Conservation (phyloP, 2,329 filamentous ascomycete genomes). For the Paecilomyces dactylethromorphus region DNA sequence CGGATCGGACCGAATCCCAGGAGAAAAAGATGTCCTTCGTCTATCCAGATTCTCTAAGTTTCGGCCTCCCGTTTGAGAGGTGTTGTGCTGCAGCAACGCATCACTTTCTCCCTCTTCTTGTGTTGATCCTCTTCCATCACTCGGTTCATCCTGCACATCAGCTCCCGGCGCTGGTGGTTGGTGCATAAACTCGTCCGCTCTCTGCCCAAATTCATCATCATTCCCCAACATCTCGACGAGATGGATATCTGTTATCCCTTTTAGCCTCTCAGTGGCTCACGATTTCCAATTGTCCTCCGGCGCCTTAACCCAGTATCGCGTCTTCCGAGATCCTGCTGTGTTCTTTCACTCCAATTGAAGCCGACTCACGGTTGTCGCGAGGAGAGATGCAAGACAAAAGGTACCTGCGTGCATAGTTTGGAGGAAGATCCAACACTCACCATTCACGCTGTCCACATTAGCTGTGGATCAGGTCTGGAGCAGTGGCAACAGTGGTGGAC, state of each 20-base stretch:
- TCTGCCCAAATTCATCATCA: neutral
- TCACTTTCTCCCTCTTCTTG: neutral
- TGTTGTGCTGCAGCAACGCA: neutral
- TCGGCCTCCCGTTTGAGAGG: slow-evolving; percentile 1
- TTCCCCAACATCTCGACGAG: neutral
- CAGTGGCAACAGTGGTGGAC: neutral
- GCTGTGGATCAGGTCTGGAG: neutral
- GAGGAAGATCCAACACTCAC: neutral
- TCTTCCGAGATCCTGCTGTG: neutral
- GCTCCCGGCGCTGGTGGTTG: neutral
- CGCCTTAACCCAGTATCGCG: neutral
- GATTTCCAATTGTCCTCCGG: neutral
- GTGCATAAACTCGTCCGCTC: neutral
- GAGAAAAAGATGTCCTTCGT: neutral
- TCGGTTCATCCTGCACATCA: neutral
- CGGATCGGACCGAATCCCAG: slow-evolving; percentile 3
- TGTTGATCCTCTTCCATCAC: neutral
- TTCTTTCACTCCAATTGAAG: neutral
- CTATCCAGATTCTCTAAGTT: neutral
- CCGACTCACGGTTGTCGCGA: neutral
- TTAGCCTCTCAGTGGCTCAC: neutral
- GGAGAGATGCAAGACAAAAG: neutral
- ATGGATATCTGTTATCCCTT: neutral
- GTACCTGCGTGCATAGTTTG: neutral
- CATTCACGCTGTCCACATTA: neutral